Percentiles rank a stretch among this genome's conserved stretches.
Evolutionary conservation across 192 early-diverging fungal genomes (phyloP).

Genomic region (Rhizophlyctis rosea): DNA sequence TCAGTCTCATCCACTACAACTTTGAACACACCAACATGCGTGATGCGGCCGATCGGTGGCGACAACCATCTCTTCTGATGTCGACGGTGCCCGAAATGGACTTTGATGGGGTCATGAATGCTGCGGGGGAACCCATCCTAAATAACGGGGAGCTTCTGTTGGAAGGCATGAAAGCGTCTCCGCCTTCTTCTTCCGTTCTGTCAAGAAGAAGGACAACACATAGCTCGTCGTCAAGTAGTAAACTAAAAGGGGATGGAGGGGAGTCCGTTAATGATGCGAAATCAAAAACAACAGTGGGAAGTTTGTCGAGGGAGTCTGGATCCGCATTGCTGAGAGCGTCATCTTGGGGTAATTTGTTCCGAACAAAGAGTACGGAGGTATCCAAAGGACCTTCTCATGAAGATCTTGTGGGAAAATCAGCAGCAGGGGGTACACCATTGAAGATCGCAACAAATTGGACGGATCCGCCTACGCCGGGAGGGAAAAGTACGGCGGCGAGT

Average conservation of each 20-base stretch:
- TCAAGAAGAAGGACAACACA: neutral
- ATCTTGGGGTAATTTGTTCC: neutral
- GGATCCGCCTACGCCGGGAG: no score
- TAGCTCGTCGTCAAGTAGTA: neutral
- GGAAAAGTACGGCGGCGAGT: no score
- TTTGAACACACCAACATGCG: conserved; percentile 20
- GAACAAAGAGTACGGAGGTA: neutral
- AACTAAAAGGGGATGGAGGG: no score
- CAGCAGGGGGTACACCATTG: no score
- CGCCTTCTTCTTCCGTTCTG: neutral
- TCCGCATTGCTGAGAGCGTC: neutral
- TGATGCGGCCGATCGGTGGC: neutral
- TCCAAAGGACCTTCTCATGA: no score
- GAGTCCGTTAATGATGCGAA: neutral
- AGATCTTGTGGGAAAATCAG: no score
- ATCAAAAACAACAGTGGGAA: neutral
- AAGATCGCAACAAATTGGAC: no score
- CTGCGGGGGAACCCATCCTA: no score
- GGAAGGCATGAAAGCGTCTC: neutral
- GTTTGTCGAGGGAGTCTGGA: neutral
- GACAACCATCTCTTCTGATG: neutral
- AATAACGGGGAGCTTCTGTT: neutral
- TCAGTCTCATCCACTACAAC: conserved; percentile 27
- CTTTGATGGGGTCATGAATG: neutral
- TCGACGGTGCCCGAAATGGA: neutral